phyloP scores from a whole-genome alignment of 345 rosid species.

The Xanthoceras sorbifolium region DNA sequence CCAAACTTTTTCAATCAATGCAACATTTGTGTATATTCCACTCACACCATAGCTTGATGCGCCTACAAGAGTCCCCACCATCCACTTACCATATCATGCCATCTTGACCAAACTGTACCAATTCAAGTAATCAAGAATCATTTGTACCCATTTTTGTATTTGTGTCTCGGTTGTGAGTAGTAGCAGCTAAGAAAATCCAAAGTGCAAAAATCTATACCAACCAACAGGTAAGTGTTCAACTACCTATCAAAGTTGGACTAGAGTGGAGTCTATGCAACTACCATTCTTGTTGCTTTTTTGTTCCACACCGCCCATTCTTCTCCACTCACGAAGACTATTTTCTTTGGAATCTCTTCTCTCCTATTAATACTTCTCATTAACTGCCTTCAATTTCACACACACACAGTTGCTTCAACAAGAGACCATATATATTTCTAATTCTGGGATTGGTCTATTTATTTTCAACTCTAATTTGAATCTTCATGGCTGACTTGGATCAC shows the following conservation, averaged over 20 bases:
- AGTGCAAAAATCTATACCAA: constrained; percentile 4
- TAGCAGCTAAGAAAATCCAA: neutral
- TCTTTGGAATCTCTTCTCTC: neutral
- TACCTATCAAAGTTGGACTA: constrained; percentile 56
- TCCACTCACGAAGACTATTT: neutral
- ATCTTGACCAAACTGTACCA: neutral
- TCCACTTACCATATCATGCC: neutral
- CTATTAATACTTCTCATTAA: constrained; percentile 14
- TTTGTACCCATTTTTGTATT: neutral
- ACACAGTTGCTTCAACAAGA: neutral
- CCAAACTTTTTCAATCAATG: neutral
- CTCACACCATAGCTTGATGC: constrained; percentile 1
- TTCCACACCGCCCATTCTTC: constrained; percentile 13
- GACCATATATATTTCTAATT: neutral
- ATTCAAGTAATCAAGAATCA: neutral
- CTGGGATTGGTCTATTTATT: neutral
- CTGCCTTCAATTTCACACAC: constrained; percentile 8
- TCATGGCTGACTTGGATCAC: constrained; percentile 51
- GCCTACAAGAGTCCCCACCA: neutral
- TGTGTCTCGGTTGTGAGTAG: neutral
- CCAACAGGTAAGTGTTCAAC: constrained; percentile 33
- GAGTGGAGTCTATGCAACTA: constrained; percentile 29
- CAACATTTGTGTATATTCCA: neutral
- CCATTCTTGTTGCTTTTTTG: constrained; percentile 39
- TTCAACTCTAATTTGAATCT: neutral